Base-by-base conservation (phyloP, 257 asterid genomes). In the Parsonsia alboflavescens region DNA sequence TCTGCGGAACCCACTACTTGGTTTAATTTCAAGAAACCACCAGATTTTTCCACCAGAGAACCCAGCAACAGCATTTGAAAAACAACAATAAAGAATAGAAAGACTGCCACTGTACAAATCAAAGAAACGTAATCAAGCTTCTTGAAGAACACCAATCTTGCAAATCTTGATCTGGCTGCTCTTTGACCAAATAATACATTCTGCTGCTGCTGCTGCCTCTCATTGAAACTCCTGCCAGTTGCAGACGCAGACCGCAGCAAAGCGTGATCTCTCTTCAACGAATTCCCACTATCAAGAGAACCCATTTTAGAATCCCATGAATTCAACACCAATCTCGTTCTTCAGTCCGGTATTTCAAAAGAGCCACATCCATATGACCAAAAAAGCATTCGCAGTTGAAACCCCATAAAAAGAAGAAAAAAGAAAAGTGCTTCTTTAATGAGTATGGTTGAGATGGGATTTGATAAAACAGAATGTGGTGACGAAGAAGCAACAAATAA, bases 271-370 rank as follows among this genome's bases (percentile, higher is more conserved):
- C 81, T 90, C 83, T 85, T 86, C 76, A 79, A 45, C 13, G 83
- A 77, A 82, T 68, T 61, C 73, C 88, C 86, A 77, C 80, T 88
- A 75, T 87, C 97, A 56, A 85, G 91, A 46, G 92, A 91, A 74
- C 97, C 98, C 98, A 93, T 93, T 84, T 33, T 83, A 87, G 79
- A 84, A 84, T 83, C 87, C 89, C 92, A 81, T 85, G 75, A 73
- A 84, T 70, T 75, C 70, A 73, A 33, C 68, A 64, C 68, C 46
- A 63, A 12, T 63, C 22, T 36, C 36, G 42, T 7, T 39, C 48
- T 15, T 12, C 21, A 7, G 22, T 52, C 67, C n/a, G 44, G 44
- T 30, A 15, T 28, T 15, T 28, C 67, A 61, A 61, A 61, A 61
- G 3, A 54, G 61, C 11, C 28, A 61, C 39, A 61, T 13, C 79